Evolutionary conservation across 495 filamentous ascomycete species (phyloP).

Genomic region (Corynascus novoguineensis): DNA sequence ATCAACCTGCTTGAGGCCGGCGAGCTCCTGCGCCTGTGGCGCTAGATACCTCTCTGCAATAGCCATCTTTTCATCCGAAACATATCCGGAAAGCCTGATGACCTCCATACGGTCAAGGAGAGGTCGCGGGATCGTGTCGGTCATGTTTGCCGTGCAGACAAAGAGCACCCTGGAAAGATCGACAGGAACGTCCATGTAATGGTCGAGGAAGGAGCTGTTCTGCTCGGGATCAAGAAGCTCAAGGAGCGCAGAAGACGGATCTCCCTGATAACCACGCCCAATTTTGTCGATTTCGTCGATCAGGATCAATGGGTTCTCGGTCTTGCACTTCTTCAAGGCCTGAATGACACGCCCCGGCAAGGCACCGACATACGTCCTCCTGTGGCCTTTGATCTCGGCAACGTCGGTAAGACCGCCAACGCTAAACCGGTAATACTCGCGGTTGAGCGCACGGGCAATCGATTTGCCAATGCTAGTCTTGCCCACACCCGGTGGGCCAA

Average conservation of each 20-base stretch:
- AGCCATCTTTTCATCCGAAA: conserved; percentile 98
- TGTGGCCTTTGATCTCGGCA: conserved; percentile 98
- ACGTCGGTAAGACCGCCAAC: conserved; percentile 96
- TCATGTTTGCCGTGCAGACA: conserved; percentile 99
- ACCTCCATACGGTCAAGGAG: conserved; percentile 97
- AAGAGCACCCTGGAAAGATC: conserved; percentile 98
- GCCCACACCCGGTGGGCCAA: conserved; percentile 90
- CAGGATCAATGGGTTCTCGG: conserved; percentile 92
- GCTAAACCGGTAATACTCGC: conserved; percentile 96
- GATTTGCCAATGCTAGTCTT: conserved; percentile 99
- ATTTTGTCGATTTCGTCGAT: conserved; percentile 99
- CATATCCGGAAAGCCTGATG: conserved; percentile 94
- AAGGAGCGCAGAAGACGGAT: conserved; percentile 89
- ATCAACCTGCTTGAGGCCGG: conserved; percentile 84
- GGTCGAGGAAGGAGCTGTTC: conserved; percentile 94
- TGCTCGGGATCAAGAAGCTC: conserved; percentile 97
- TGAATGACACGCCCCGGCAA: conserved; percentile 95
- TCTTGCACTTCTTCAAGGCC: conserved; percentile 98
- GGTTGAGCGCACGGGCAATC: conserved; percentile 87
- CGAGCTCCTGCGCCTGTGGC: conserved; percentile 83
- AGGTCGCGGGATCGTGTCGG: conserved; percentile 93
- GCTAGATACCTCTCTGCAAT: conserved; percentile 92
- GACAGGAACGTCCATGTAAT: conserved; percentile 98
- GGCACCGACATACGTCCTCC: conserved; percentile 94
- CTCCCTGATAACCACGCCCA: conserved; percentile 89